Conservation (phyloP, 176 grass and related monocot genomes). For the Triticum turgidum region DNA sequence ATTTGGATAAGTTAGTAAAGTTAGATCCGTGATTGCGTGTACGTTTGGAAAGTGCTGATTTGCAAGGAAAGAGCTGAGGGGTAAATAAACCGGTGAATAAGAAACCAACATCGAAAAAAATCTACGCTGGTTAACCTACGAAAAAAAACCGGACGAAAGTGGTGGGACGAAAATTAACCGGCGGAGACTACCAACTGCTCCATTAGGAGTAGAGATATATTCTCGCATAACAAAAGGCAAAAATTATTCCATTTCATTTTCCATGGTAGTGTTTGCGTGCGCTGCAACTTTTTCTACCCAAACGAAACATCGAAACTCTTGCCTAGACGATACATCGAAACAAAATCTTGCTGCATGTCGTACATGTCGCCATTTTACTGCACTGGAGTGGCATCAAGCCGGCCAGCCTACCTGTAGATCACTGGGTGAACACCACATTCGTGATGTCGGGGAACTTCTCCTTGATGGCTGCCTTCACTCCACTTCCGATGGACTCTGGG, state of each 20-base stretch:
- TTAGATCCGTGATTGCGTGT: too few relatives aligned
- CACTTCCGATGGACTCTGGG: slow-evolving; percentile 76
- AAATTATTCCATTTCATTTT: neutral
- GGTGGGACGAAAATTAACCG: too few relatives aligned
- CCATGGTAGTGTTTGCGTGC: neutral
- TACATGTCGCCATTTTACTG: neutral
- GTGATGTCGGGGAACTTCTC: slow-evolving; percentile 88
- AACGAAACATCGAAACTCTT: neutral
- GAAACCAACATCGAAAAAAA: too few relatives aligned
- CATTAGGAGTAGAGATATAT: neutral
- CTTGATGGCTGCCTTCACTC: slow-evolving; percentile 92
- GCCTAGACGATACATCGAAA: neutral
- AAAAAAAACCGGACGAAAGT: too few relatives aligned
- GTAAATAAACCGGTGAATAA: too few relatives aligned
- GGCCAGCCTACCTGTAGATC: neutral
- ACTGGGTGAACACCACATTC: slow-evolving; percentile 74
- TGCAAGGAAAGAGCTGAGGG: too few relatives aligned
- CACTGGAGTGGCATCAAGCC: neutral
- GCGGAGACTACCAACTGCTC: too few relatives aligned
- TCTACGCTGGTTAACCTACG: too few relatives aligned
- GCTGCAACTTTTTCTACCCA: neutral
- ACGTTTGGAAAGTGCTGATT: too few relatives aligned
- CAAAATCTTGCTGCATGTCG: neutral
- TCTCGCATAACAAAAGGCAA: neutral
- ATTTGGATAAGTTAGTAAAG: too few relatives aligned